Percentiles rank a stretch among this genome's conserved stretches.
Conservation (phyloP, 805 yeast genomes). For the Pichia manshurica region DNA sequence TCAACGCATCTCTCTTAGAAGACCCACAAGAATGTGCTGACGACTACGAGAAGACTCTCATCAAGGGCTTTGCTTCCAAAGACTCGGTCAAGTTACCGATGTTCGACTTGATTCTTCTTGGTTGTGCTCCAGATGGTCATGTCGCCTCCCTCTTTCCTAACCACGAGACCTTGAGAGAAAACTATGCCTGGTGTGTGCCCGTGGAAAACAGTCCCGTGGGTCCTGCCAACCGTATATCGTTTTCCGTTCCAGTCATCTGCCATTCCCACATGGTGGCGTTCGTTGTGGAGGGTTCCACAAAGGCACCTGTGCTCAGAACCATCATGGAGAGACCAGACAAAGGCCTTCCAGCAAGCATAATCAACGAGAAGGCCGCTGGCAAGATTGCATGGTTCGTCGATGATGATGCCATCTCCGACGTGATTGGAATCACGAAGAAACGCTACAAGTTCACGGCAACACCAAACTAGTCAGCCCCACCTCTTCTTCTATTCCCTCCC, state of each 20-base stretch:
- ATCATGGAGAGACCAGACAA: constrained; percentile 97
- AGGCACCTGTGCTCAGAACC: constrained; percentile 84
- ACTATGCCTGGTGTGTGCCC: constrained; percentile 92
- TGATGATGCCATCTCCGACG: constrained; percentile 82
- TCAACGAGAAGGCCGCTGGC: constrained; percentile 95
- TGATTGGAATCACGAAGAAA: constrained; percentile 59
- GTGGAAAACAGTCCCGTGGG: constrained; percentile 89
- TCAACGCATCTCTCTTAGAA: constrained; percentile 66
- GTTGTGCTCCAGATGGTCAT: constrained; percentile 99
- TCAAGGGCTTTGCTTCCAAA: constrained; percentile 89
- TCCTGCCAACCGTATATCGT: constrained; percentile 77
- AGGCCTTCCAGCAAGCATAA: constrained; percentile 89
- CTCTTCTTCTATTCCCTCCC: too few species aligned
- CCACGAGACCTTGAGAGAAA: constrained; percentile 82
- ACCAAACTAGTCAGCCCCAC: too few species aligned
- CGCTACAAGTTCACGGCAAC: constrained; percentile 48
- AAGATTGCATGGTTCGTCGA: constrained; percentile 97
- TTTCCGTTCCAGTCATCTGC: constrained; percentile 90
- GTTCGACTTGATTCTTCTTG: constrained; percentile 85
- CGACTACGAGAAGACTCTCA: constrained; percentile 77
- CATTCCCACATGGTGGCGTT: constrained; percentile 90
- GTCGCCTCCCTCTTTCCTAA: constrained; percentile 94
- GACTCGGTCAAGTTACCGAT: constrained; percentile 94
- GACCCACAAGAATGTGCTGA: constrained; percentile 95
- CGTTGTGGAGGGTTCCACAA: constrained; percentile 94